These are phyloP conservation scores for Syzygium syzygioides DNA, from an alignment of 441 rosid genomes.

Conservation along the genomic window DNA sequence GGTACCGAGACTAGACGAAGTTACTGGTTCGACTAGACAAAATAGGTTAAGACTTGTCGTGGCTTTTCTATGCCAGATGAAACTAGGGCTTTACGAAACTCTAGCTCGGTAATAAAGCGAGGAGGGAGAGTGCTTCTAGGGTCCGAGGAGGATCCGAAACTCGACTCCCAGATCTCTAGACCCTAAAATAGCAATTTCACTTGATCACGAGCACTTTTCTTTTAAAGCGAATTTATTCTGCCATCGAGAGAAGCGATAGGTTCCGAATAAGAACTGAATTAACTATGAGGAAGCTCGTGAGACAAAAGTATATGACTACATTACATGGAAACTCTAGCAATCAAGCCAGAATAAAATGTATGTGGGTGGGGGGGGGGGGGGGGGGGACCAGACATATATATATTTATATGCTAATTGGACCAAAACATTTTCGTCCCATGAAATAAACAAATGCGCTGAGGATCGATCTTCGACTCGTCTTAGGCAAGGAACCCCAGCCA, in stretches of 20 bases:
- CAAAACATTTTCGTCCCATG: neutral
- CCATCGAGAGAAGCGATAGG: neutral
- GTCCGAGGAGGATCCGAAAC: neutral
- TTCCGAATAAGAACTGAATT: neutral
- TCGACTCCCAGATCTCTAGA: neutral
- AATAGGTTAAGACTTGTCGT: neutral
- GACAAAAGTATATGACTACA: neutral
- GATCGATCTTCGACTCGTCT: neutral
- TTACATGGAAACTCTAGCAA: neutral
- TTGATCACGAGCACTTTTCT: neutral
- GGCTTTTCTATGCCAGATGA: neutral
- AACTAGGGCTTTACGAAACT: neutral
- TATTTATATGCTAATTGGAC: neutral
- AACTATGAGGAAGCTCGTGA: neutral
- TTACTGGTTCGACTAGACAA: neutral
- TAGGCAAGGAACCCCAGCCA: conserved; percentile 88
- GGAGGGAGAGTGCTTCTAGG: neutral
- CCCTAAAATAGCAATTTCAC: neutral
- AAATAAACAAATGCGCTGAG: neutral
- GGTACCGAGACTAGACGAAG: neutral
- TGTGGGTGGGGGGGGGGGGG: neutral
- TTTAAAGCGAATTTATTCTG: neutral
- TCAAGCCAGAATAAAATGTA: neutral
- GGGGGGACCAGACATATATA: neutral
- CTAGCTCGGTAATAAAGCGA: neutral